Evolutionary conservation across 2,329 filamentous ascomycete species (phyloP).

Genomic region (Leptographium radiaticola): DNA sequence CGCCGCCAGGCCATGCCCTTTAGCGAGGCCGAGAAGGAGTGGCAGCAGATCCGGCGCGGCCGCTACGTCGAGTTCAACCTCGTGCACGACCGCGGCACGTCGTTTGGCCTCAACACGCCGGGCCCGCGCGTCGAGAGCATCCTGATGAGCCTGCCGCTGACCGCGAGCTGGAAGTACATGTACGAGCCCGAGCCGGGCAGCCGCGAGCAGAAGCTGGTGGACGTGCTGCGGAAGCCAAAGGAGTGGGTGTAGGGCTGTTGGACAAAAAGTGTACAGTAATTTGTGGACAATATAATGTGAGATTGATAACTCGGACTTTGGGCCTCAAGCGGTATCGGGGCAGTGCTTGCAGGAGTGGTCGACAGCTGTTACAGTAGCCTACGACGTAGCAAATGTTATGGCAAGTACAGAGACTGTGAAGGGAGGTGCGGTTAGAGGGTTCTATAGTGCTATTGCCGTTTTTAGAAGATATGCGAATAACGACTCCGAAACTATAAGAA

Average conservation of each 20-base stretch:
- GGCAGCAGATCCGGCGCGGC: conserved; percentile 92
- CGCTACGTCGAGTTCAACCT: conserved; percentile 98
- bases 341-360: too few species aligned
- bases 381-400: too few species aligned
- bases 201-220: conserved; percentile 67
- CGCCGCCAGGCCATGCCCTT: conserved; percentile 86
- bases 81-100: conserved; percentile 88
- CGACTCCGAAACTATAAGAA: too few species aligned
- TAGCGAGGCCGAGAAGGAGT: conserved; percentile 75
- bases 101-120: conserved; percentile 87
- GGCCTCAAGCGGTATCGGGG: too few species aligned
- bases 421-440: too few species aligned
- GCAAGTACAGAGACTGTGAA: too few species aligned
- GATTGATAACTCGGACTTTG: too few species aligned
- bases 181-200: conserved; percentile 65
- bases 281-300: too few species aligned
- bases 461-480: too few species aligned
- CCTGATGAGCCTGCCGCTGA: conserved; percentile 88
- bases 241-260: conserved; percentile 44
- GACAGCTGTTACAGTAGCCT: too few species aligned
- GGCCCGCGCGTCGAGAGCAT: conserved; percentile 91
- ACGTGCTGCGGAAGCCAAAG: conserved; percentile 52
- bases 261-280: background rate
- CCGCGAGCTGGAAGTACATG: conserved; percentile 94
- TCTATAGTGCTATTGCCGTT: too few species aligned